Evolutionary conservation across 1,139 yeast species (phyloP).

Genomic region (Meyerozyma guilliermondii): DNA sequence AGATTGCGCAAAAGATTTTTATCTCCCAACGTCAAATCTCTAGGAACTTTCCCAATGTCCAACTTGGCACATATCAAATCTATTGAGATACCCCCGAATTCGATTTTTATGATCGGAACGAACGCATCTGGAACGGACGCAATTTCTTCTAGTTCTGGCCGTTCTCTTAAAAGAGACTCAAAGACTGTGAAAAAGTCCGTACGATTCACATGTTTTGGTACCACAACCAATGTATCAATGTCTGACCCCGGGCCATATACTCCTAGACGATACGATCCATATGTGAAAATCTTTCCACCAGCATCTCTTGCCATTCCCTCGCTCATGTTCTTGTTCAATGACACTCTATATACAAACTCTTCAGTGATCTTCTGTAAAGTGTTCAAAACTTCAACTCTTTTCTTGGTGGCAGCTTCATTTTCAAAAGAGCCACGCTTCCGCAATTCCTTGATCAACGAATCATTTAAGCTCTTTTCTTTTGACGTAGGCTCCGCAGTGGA

Average conservation of each 20-base stretch:
- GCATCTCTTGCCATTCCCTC: conserved; percentile 98
- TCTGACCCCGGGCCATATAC: conserved; percentile 98
- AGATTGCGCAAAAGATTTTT: conserved; percentile 78
- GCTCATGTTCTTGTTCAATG: conserved; percentile 80
- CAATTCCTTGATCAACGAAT: conserved; percentile 68
- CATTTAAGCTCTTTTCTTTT: conserved; percentile 71
- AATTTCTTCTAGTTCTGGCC: conserved; percentile 84
- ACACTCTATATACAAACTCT: conserved; percentile 79
- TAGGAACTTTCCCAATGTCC: conserved; percentile 78
- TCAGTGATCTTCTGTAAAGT: conserved; percentile 66
- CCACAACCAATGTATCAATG: conserved; percentile 92
- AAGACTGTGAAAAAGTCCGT: conserved; percentile 85
- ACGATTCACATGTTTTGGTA: conserved; percentile 91
- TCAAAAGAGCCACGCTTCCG: conserved; percentile 88
- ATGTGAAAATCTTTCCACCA: conserved; percentile 94
- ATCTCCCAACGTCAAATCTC: conserved; percentile 68
- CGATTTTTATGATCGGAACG: conserved; percentile 90
- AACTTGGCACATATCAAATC: conserved; percentile 83
- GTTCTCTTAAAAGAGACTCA: conserved; percentile 54
- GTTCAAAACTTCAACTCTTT: conserved; percentile 69
- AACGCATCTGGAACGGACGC: conserved; percentile 94
- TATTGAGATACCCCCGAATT: conserved; percentile 82
- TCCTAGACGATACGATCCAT: conserved; percentile 90
- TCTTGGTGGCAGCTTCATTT: conserved; percentile 71
- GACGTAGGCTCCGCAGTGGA: conserved; percentile 81